A percentile compares a stretch with the other conserved stretches of the same genome.
These are phyloP conservation scores for Pyronema omphalodes DNA, from an alignment of 495 filamentous ascomycete species.

Conservation along the genomic window DNA sequence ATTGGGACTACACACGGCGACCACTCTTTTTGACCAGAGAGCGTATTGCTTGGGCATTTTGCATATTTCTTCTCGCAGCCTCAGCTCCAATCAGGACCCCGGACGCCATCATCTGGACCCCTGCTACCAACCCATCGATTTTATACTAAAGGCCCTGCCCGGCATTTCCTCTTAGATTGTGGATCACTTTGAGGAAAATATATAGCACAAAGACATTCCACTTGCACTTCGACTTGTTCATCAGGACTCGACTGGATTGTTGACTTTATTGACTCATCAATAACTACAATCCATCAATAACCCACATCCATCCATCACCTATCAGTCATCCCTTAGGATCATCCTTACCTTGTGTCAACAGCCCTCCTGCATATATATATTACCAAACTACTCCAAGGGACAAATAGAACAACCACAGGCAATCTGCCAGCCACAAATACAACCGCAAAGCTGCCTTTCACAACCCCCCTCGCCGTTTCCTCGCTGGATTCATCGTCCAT, in stretches of 20 bases:
- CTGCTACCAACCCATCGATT: not conserved
- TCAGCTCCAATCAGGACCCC: not conserved
- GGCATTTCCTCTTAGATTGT: too few species aligned
- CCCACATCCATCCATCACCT: too few species aligned
- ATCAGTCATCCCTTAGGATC: too few species aligned
- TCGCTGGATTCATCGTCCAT: conserved; percentile 2
- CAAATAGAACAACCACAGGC: not conserved
- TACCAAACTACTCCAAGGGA: not conserved
- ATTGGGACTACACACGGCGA: too few species aligned
- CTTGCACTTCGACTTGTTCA: too few species aligned
- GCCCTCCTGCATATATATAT: not conserved
- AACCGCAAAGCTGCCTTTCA: not conserved
- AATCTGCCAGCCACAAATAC: not conserved
- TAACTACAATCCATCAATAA: too few species aligned
- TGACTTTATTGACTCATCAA: too few species aligned
- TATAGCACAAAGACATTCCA: too few species aligned
- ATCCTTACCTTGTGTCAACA: too few species aligned
- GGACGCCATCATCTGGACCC: not conserved
- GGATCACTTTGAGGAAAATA: too few species aligned
- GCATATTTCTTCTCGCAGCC: not conserved
- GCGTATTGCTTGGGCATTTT: not conserved
- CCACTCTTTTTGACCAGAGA: too few species aligned
- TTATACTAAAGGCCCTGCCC: not conserved
- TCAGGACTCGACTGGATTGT: too few species aligned
- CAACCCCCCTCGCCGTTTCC: not conserved